Base-by-base conservation (phyloP, 1,284 basidiomycete species). In the Microbotryum violaceum region DNA sequence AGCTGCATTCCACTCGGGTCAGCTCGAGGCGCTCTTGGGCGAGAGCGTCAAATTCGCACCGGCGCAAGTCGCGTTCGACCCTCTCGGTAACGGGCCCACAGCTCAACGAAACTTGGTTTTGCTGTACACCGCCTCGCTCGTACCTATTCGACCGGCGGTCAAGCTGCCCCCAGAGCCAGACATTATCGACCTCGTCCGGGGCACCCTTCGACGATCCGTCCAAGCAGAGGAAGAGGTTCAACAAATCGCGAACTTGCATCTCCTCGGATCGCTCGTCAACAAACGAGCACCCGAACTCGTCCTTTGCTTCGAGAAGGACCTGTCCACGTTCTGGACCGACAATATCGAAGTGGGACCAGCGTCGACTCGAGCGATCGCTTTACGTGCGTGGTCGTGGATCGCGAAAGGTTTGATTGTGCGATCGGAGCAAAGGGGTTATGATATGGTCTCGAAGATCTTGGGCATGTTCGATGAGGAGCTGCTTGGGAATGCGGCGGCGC, bases 261-360 rank as follows among this genome's bases (percentile, higher is more conserved):
- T 86, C 16, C 76, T 91, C 14, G 79, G 84, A 0, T 82, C 85
- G 1, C 77, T 88, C 29, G 75, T 91, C 23, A 96, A 96, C 75
- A 90, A 91, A 75, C 82, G 83, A 53, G 78, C 51, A 6, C 49
- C 52, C 86, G 85, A 80, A 54, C 67, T 84, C 12, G 70, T 73
- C 0, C 71, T 73, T 2, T 82, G 84, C 62, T 71, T 87, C 31
- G 56, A 56, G 16, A 56, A 60, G 7, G 56, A 62, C 21, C 50
- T 70, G n/a, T 49, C 64, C 4, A 33, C 29, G 21, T 70, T 69
- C 55, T 72, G 71, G 71, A 23, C 56, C 80, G 67, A 70, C 0
- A 68, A 75, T 10, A 75, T 88, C 18, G 70, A 70, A 2, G 72
- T 78, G 9, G 56, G 68, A 4, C 18, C 76, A 3, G 51, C 75